Conservation (phyloP, 2,329 filamentous ascomycete genomes). For the Esteya vermicola region DNA sequence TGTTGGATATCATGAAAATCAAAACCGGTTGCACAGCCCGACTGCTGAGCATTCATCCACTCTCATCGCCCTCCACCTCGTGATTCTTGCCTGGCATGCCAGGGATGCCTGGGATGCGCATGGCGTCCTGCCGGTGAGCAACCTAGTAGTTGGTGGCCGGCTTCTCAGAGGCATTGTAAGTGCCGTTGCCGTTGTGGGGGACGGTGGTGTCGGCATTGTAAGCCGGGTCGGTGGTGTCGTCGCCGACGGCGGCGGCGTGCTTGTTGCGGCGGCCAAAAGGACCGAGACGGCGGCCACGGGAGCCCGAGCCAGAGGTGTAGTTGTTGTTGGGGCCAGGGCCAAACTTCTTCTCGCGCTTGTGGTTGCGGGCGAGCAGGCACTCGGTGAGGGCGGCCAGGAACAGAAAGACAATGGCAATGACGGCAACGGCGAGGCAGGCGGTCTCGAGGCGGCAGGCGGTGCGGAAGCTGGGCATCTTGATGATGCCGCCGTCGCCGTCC, state of each 20-base stretch:
- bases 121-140: no score
- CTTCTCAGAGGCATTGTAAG: no score
- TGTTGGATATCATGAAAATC: no score
- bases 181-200: constrained; percentile 7
- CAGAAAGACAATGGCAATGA: constrained; percentile 47
- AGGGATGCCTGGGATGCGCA: no score
- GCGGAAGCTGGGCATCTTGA: constrained; percentile 29
- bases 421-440: constrained; percentile 61
- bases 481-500: constrained; percentile 34
- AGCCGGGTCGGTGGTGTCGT: constrained; percentile 18
- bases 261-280: constrained; percentile 15
- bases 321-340: constrained; percentile 26
- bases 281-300: constrained; percentile 18
- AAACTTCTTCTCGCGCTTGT: constrained; percentile 23
- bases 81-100: no score
- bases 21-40: no score
- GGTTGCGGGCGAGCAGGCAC: constrained; percentile 15
- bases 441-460: constrained; percentile 62
- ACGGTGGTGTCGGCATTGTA: constrained; percentile 5
- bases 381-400: constrained; percentile 14
- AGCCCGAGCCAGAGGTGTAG: constrained; percentile 23
- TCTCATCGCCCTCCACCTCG: no score
- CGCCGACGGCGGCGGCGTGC: constrained; percentile 3
- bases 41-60: no score
- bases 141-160: no score